A percentile compares a stretch with the other conserved stretches of the same genome.
Conservation (phyloP, 2,329 filamentous ascomycete species). For the Sporothrix brunneoviolacea region DNA sequence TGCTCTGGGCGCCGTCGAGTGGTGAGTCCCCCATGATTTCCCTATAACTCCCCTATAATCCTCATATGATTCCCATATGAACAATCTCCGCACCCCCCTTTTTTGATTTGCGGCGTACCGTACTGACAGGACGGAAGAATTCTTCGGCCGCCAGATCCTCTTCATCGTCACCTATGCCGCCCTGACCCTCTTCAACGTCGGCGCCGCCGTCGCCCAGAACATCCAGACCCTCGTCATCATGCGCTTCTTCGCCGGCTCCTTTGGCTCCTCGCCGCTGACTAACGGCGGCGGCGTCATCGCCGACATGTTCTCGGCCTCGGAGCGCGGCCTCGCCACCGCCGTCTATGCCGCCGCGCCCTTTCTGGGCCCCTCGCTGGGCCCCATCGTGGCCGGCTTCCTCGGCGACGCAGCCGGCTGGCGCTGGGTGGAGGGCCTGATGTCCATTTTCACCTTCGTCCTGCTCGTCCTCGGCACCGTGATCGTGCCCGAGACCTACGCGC, state of each 20-base stretch:
- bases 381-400: constrained; percentile 61
- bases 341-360: constrained; percentile 61
- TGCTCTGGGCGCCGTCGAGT: constrained; percentile 52
- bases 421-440: constrained; percentile 62
- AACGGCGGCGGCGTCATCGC: constrained; percentile 58
- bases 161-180: constrained; percentile 50
- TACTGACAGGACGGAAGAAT: too few species aligned
- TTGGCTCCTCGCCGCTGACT: constrained; percentile 55
- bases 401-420: constrained; percentile 59
- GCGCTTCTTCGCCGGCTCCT: constrained; percentile 57
- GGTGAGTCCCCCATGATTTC: constrained; percentile 20
- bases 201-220: constrained; percentile 49
- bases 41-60: neutral
- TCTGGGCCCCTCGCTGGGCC: constrained; percentile 56
- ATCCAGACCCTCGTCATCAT: constrained; percentile 54
- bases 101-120: too few species aligned
- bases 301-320: constrained; percentile 48
- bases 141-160: constrained; percentile 54
- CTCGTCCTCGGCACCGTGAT: constrained; percentile 46
- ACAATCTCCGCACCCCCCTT: neutral
- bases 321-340: constrained; percentile 52
- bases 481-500: constrained; percentile 56
- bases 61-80: too few species aligned
- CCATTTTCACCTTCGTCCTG: constrained; percentile 55
- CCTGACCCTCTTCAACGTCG: constrained; percentile 56